These are phyloP conservation scores for Neoscytalidium dimidiatum DNA, from an alignment of 2,329 filamentous ascomycete species.

Conservation along the genomic window DNA sequence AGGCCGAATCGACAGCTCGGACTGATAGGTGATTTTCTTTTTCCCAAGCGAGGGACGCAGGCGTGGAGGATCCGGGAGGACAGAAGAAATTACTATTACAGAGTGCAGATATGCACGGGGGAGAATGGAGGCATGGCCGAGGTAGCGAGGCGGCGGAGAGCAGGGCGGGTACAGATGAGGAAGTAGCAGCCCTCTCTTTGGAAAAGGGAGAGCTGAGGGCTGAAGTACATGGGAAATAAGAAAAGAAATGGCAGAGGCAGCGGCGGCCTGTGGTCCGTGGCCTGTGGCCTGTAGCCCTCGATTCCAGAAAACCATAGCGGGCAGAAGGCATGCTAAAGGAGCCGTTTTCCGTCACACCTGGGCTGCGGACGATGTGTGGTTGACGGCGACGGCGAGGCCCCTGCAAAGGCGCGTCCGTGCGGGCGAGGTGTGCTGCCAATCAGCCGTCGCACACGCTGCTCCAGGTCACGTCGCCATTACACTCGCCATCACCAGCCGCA, in stretches of 20 bases:
- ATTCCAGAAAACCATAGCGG: neutral
- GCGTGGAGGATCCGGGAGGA: neutral
- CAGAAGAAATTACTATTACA: conserved; percentile 6
- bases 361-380: conserved; percentile 5
- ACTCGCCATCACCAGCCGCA: neutral
- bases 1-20: neutral
- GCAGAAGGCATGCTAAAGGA: neutral
- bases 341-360: neutral
- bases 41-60: neutral
- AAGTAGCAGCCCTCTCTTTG: conserved; percentile 8
- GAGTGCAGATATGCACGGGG: neutral
- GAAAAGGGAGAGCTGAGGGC: neutral
- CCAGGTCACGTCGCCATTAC: neutral
- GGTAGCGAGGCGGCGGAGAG: neutral
- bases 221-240: neutral
- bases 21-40: neutral
- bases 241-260: neutral
- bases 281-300: too few relatives aligned
- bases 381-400: neutral
- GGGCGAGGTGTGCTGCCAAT: neutral
- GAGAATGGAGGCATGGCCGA: neutral
- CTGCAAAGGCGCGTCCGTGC: neutral
- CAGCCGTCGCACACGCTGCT: neutral
- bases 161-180: conserved; percentile 1
- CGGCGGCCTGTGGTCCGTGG: neutral